phyloP scores from a whole-genome alignment of 257 asterid species.

The Echites panduratus region DNA sequence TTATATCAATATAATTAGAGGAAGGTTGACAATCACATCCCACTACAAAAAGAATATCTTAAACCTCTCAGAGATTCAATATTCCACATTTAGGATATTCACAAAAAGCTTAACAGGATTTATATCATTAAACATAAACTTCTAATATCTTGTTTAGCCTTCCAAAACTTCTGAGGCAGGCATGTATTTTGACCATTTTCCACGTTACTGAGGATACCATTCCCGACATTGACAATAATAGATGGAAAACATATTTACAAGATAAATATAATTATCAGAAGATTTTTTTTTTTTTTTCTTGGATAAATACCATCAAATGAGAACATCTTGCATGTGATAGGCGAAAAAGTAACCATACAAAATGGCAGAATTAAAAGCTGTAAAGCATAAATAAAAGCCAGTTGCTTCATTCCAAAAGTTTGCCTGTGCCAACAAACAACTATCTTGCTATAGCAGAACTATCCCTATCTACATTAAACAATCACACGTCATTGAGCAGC shows the following conservation, averaged over 20 bases:
- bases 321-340: not conserved
- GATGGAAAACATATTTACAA: not conserved
- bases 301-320: not conserved
- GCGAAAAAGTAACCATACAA: not conserved
- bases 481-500: not conserved
- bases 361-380: not conserved
- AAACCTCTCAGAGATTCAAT: not conserved
- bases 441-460: not conserved
- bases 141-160: not conserved
- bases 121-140: not conserved
- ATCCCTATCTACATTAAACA: not conserved
- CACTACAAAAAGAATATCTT: not conserved
- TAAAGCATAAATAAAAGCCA: not conserved
- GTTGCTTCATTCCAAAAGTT: not conserved
- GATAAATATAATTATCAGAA: not conserved
- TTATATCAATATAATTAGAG: not conserved
- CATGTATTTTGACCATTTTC: not conserved
- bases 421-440: not conserved
- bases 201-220: not conserved
- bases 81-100: not conserved
- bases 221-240: not conserved
- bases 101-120: not conserved
- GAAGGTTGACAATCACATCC: not conserved
- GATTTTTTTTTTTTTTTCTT: not conserved
- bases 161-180: not conserved